Percentiles rank a stretch among this genome's conserved stretches.
Conservation (phyloP, 78 protist species). For the Paratrimastix pyriformis region DNA sequence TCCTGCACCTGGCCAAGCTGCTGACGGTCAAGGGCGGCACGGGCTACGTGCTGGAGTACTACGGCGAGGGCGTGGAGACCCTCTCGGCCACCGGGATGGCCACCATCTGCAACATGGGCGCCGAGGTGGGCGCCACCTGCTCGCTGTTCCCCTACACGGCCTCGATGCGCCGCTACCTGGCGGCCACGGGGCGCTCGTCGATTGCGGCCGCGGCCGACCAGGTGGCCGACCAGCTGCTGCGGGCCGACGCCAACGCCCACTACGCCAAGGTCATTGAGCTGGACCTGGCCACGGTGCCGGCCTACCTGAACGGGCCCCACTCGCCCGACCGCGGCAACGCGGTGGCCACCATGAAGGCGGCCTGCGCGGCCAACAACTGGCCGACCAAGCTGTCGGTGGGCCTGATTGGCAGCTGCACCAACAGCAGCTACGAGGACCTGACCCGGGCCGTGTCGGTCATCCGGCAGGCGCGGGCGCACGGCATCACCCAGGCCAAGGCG, state of each 20-base stretch:
- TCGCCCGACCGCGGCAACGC: slow-evolving; percentile 82
- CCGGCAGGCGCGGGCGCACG: slow-evolving; percentile 65
- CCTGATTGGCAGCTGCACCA: slow-evolving; percentile 88
- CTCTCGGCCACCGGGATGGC: slow-evolving; percentile 83
- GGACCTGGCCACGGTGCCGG: slow-evolving; percentile 70
- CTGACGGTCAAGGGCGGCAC: slow-evolving; percentile 79
- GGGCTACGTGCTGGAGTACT: slow-evolving; percentile 79
- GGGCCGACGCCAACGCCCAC: slow-evolving; percentile 49
- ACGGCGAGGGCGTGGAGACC: slow-evolving; percentile 75
- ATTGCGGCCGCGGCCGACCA: slow-evolving; percentile 40
- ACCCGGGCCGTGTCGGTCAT: slow-evolving; percentile 64
- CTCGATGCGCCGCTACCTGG: slow-evolving; percentile 65
- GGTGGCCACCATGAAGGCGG: slow-evolving; percentile 44
- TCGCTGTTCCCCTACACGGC: slow-evolving; percentile 85
- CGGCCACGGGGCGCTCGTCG: slow-evolving; percentile 62
- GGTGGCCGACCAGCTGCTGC: slow-evolving; percentile 25
- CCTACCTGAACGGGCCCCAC: slow-evolving; percentile 90
- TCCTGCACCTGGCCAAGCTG: slow-evolving; percentile 74
- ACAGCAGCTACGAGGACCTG: slow-evolving; percentile 88
- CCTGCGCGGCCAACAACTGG: slow-evolving; percentile 64
- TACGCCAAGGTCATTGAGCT: slow-evolving; percentile 80
- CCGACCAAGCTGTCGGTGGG: slow-evolving; percentile 74
- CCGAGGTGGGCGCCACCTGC: slow-evolving; percentile 92
- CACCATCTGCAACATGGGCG: slow-evolving; percentile 94
- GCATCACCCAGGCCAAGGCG: slow-evolving; percentile 62